Evolutionary conservation across 768 basidiomycete species (phyloP), one percentile per base, ranked within the genome.

Genomic region (Tephrocybe rancida): DNA sequence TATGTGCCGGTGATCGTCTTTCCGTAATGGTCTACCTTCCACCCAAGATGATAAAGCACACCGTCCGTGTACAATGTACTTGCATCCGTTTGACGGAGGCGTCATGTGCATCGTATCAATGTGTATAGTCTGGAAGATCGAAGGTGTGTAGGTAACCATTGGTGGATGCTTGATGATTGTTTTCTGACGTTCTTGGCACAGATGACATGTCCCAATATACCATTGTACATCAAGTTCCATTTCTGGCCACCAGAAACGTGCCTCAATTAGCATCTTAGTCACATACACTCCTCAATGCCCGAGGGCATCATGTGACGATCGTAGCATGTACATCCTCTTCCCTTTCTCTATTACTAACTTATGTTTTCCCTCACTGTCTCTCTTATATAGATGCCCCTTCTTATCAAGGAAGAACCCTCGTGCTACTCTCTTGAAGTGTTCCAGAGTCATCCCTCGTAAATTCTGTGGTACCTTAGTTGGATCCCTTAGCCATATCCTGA

Each of bases 171-270:
- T 48, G 2, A 70, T 25, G 22, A 66, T 51, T 2, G 55, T 56
- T 32, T 34, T 63, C 27, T 48, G 45, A 6, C 67, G 52, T 1
- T 62, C 44, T 47, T 74, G 72, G 55, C 72, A 73, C 7, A 62
- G 38, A 46, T 68, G 69, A 37, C 73, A 74, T 5, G 69, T 67
- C 18, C 61, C 58, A 5, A 72, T 29, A 39, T 61, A 72, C 69
- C 69, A 70, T 18, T 50, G 38, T 3, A 73, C 57, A 45, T 74
- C 69, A 2, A 29, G 37, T 16, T 66, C 58, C 1, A 67, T 18
- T 1, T 48, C 48, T 2, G 57, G 61, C 58, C 56, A 66, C 62
- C 61, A 71, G 44, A 64, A 66, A 4, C 61, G 41, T 10, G 45
- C 29, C 49, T 41, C 30, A 54, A 46, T 24, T 18, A 35, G 13